These are phyloP conservation scores for Phytophthora cryptogea DNA, from an alignment of 352 stramenopile genomes.

Conservation along the genomic window DNA sequence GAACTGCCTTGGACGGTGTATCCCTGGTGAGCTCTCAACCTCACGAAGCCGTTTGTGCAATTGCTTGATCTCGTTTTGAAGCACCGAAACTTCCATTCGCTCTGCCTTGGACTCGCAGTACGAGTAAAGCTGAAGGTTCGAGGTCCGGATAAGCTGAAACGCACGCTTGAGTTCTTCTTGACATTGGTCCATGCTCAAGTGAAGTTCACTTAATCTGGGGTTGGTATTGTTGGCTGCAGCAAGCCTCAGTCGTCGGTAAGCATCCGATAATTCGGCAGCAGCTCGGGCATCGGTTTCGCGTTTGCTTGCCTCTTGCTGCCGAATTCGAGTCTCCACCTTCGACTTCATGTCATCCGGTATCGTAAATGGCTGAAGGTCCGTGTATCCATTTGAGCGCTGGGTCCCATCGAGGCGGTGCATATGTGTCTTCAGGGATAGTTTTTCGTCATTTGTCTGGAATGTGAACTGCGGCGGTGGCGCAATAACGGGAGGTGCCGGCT, in stretches of 20 bases:
- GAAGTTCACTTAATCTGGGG: constrained; percentile 60
- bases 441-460: constrained; percentile 57
- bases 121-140: constrained; percentile 67
- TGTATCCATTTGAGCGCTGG: constrained; percentile 43
- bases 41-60: constrained; percentile 45
- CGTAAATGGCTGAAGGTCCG: constrained; percentile 71
- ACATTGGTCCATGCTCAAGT: constrained; percentile 64
- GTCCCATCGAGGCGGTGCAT: constrained; percentile 32
- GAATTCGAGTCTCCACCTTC: constrained; percentile 75
- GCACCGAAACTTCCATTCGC: constrained; percentile 42
- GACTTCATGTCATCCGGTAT: constrained; percentile 82
- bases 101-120: constrained; percentile 72
- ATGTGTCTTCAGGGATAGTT: constrained; percentile 61
- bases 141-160: constrained; percentile 67
- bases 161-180: constrained; percentile 69
- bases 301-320: constrained; percentile 56
- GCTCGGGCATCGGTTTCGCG: constrained; percentile 48
- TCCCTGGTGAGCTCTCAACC: constrained; percentile 19
- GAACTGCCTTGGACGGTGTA: constrained; percentile 16
- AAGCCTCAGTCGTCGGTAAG: constrained; percentile 64
- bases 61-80: constrained; percentile 60
- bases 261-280: constrained; percentile 53
- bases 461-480: constrained; percentile 38
- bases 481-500: constrained; percentile 22
- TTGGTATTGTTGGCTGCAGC: constrained; percentile 46